phyloP scores from a whole-genome alignment of 306 rosid species.

The Quercus bicolor region DNA sequence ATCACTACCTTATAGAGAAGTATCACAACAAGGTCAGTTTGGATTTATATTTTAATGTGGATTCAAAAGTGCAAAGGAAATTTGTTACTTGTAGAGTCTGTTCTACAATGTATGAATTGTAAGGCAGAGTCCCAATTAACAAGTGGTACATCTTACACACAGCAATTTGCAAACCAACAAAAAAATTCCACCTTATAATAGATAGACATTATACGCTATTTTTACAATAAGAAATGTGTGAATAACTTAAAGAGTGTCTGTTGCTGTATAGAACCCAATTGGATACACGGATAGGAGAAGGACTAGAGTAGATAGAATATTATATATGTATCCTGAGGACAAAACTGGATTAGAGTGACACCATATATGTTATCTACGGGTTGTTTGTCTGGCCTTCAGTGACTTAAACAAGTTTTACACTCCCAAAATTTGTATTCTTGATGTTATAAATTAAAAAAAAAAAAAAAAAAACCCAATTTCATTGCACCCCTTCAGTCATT shows the following conservation, averaged over 20 bases:
- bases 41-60: background rate
- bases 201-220: background rate
- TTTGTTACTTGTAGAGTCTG: background rate
- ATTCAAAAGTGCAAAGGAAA: background rate
- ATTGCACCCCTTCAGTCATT: background rate
- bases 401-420: background rate
- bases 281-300: no score
- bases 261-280: background rate
- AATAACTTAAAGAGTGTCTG: background rate
- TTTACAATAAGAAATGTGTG: background rate
- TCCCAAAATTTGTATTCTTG: background rate
- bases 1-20: background rate
- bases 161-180: background rate
- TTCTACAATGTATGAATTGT: background rate
- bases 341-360: background rate
- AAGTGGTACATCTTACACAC: background rate
- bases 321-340: background rate
- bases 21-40: background rate
- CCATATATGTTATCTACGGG: background rate
- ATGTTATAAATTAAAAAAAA: background rate
- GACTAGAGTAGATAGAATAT: background rate
- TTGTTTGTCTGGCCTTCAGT: background rate
- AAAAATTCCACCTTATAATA: background rate
- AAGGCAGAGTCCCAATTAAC: background rate
- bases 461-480: background rate